Base-by-base conservation (phyloP, 805 yeast species). In the Priceomyces haplophilus region DNA sequence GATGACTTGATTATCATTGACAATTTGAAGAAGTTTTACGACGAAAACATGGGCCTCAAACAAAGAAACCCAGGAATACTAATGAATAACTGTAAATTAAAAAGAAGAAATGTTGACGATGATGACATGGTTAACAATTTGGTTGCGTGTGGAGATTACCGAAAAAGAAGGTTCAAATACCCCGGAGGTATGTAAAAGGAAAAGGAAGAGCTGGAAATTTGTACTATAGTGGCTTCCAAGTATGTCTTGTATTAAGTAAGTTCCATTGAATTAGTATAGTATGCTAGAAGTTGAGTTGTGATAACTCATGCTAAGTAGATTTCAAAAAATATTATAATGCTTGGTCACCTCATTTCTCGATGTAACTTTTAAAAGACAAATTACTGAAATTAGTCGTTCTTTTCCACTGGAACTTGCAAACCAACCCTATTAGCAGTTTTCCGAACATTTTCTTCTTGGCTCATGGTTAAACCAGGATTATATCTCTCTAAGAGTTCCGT, bases 351-450 rank as follows among this genome's bases (percentile, higher is more conserved):
- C 24, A 7, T 21, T 21, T 7, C 8, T 21, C 6, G 6, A 8
- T 21, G 24, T 21, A 8, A 21, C 8, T 8, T 21, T 8, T 7
- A 6, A 7, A 6, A 21, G 33, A 15, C 10, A 13, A 6, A 13
- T 15, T n/a, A 24, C 15, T 27, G 11, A 4, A 5, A 11, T 27
- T 27, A 27, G 5, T n/a, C 15, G 15, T 27, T 27, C 8, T 27
- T 15, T 7, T 52, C 44, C 41, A 64, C 64, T 7, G 76, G 76
- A 13, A 70, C 64, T n/a, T 52, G 37, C 38, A 91, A 73, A 0
- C 99, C 99, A n/a, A 91, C 99, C 49, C 82, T 76, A 43, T 82
- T 75, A 5, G 98, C 99, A 1, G 96, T 85, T 58, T 76, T 78
- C 53, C 81, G 73, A 20, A 91, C 82, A 43, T 83, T 81, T 47